Evolutionary conservation across 495 filamentous ascomycete genomes (phyloP).

Genomic region (Echria macrotheca): DNA sequence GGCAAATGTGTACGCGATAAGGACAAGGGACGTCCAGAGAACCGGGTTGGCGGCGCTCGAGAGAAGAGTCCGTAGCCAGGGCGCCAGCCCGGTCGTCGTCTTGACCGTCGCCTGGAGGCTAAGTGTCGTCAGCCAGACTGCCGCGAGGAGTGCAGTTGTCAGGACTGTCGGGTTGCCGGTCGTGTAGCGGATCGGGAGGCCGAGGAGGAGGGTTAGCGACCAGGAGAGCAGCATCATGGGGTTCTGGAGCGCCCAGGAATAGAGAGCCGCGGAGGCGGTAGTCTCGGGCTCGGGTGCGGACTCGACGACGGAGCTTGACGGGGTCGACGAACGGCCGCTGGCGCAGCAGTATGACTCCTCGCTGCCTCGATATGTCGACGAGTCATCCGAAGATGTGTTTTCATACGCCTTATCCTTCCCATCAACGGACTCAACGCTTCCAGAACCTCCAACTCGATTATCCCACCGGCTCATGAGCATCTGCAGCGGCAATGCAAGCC

Average conservation of each 20-base stretch:
- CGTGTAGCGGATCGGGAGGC: slow-evolving; percentile 25
- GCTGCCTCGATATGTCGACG: neutral
- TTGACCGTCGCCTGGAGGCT: slow-evolving; percentile 34
- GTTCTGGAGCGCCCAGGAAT: slow-evolving; percentile 11
- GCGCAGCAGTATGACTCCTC: no score
- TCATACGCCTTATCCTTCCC: neutral
- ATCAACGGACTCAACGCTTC: neutral
- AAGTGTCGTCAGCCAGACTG: slow-evolving; percentile 38
- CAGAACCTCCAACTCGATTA: neutral
- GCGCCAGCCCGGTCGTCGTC: slow-evolving; percentile 9
- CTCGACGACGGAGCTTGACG: no score
- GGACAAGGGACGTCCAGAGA: slow-evolving; percentile 35
- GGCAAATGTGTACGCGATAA: slow-evolving; percentile 35
- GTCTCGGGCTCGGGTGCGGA: no score
- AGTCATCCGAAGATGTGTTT: neutral
- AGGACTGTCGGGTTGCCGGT: slow-evolving; percentile 25
- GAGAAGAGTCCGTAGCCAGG: slow-evolving; percentile 23
- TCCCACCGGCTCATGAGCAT: slow-evolving; percentile 23
- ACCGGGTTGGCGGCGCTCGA: slow-evolving; percentile 38
- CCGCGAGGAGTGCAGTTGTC: slow-evolving; percentile 31
- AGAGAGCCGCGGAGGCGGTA: neutral
- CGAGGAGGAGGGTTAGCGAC: slow-evolving; percentile 19
- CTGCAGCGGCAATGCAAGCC: slow-evolving; percentile 19
- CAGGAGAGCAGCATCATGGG: slow-evolving; percentile 25
- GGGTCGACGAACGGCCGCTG: neutral